These are phyloP conservation scores for Vicia faba DNA, from an alignment of 306 rosid species.

Conservation along the genomic window DNA sequence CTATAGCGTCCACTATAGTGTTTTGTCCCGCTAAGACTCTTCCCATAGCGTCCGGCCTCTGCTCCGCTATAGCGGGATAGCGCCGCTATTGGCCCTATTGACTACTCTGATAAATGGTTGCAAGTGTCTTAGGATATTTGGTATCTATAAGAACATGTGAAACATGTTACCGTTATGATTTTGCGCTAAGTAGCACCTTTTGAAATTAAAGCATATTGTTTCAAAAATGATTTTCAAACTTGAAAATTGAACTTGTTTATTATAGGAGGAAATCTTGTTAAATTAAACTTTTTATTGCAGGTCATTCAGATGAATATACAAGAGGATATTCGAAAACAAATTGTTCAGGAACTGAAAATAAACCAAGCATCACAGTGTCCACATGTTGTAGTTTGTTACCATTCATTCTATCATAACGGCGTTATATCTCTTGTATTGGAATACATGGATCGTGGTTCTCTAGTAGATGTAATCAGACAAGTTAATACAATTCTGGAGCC, in stretches of 20 bases:
- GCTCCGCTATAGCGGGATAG: too few species aligned
- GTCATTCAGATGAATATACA: conserved; percentile 96
- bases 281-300: conserved; percentile 49
- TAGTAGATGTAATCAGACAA: conserved; percentile 80
- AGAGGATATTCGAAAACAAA: conserved; percentile 94
- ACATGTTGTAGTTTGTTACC: conserved; percentile 89
- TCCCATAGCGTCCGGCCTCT: too few species aligned
- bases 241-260: background rate
- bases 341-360: conserved; percentile 97
- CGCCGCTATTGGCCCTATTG: too few species aligned
- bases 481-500: conserved; percentile 97
- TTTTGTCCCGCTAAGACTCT: too few species aligned
- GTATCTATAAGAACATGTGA: background rate
- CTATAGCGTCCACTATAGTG: too few species aligned
- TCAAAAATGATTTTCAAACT: conserved; percentile 8
- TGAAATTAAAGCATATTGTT: conserved; percentile 18
- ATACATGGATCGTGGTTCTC: conserved; percentile 98
- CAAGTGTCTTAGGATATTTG: background rate
- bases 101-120: too few species aligned
- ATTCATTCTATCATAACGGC: conserved; percentile 94
- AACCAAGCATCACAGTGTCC: conserved; percentile 96
- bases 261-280: conserved; percentile 21
- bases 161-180: conserved; percentile 12
- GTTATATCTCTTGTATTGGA: conserved; percentile 89
- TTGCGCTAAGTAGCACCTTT: conserved; percentile 12